Conservation (phyloP, 371 early-diverging fungal species). For the Batkoa obscura region DNA sequence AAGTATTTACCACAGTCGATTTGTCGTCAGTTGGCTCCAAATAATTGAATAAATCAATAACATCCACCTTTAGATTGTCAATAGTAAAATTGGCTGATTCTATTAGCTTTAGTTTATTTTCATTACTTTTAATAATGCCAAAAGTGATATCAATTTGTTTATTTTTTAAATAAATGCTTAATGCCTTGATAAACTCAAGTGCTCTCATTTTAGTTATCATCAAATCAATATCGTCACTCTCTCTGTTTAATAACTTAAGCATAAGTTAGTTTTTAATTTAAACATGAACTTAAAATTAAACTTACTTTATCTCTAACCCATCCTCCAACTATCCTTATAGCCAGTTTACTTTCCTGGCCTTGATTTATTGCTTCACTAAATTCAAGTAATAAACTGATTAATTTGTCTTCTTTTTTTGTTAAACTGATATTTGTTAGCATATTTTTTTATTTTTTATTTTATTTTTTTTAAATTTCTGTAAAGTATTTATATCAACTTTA, state of each 20-base stretch:
- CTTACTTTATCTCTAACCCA: constrained; percentile 97
- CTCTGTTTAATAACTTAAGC: constrained; percentile 61
- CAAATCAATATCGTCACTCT: constrained; percentile 89
- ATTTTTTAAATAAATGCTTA: too few relatives aligned
- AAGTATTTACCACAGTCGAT: constrained; percentile 4
- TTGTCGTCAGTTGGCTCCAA: constrained; percentile 73
- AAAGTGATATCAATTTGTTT: not conserved
- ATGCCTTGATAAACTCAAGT: constrained; percentile 58
- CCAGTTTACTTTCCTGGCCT: too few relatives aligned
- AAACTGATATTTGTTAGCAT: too few relatives aligned
- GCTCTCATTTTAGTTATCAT: constrained; percentile 94
- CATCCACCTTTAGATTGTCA: constrained; percentile 73
- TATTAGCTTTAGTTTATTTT: constrained; percentile 95
- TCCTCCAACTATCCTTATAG: constrained; percentile 87
- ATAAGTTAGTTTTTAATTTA: not conserved
- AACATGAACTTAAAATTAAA: not conserved
- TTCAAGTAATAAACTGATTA: too few relatives aligned
- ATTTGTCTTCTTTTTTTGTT: too few relatives aligned
- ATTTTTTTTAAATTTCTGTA: too few relatives aligned
- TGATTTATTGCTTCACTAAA: too few relatives aligned
- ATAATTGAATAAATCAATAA: constrained; percentile 91
- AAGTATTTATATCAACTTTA: too few relatives aligned
- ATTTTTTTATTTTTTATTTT: too few relatives aligned
- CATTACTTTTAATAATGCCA: constrained; percentile 80
- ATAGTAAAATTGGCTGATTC: constrained; percentile 91